A percentile compares a stretch with the other conserved stretches of the same genome.
Evolutionary conservation across 1,284 basidiomycete species (phyloP).

Genomic region (Malassezia brasiliensis): DNA sequence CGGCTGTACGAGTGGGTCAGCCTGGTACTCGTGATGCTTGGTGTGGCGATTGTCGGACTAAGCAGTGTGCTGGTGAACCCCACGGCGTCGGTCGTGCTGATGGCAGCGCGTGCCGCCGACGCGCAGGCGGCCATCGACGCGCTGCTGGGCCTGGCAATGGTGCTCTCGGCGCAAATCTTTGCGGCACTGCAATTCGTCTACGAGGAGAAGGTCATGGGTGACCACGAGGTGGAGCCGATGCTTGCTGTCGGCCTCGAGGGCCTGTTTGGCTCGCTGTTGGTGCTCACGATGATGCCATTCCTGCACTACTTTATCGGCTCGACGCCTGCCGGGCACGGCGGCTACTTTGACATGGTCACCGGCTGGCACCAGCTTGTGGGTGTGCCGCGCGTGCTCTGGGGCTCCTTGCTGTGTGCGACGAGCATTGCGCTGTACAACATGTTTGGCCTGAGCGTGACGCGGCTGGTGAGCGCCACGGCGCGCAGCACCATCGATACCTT

Average conservation of each 20-base stretch:
- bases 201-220: constrained; percentile 71
- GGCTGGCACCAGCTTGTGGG: constrained; percentile 81
- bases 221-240: constrained; percentile 78
- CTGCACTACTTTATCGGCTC: constrained; percentile 54
- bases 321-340: constrained; percentile 55
- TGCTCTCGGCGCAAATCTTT: constrained; percentile 93
- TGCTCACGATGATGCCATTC: constrained; percentile 65
- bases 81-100: constrained; percentile 3
- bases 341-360: constrained; percentile 82
- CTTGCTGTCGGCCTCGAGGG: constrained; percentile 90
- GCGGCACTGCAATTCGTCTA: constrained; percentile 83
- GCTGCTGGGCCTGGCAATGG: constrained; percentile 65
- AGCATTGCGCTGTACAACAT: constrained; percentile 88
- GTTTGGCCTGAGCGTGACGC: constrained; percentile 84
- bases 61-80: constrained; percentile 55
- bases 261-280: constrained; percentile 72
- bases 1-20: constrained; percentile 63
- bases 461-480: constrained; percentile 47
- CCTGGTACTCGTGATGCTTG: constrained; percentile 77
- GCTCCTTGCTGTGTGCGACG: constrained; percentile 57
- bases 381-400: constrained; percentile 66
- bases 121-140: constrained; percentile 22
- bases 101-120: background rate
- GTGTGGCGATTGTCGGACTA: constrained; percentile 81
- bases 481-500: constrained; percentile 76